Conservation (phyloP, 306 rosid genomes). For the Sechiopsis laciniata region DNA sequence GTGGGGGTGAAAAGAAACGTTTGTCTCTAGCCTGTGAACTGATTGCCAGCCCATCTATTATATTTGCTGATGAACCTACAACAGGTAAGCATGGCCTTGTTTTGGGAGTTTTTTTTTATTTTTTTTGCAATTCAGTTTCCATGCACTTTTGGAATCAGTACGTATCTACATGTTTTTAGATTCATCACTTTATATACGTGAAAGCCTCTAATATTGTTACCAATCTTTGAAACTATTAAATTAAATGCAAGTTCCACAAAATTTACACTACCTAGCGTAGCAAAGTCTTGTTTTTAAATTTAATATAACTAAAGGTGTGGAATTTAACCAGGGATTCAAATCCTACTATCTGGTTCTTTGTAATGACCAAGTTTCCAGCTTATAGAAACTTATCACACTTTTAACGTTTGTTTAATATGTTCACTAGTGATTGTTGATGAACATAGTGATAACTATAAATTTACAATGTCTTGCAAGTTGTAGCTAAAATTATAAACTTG, state of each 20-base stretch:
- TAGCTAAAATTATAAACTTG: constrained; percentile 7
- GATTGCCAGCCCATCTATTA: constrained; percentile 85
- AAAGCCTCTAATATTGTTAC: not conserved
- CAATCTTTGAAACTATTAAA: not conserved
- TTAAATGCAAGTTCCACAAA: not conserved
- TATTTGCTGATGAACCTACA: constrained; percentile 95
- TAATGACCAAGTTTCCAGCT: not conserved
- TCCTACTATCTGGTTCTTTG: not conserved
- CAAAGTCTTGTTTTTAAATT: not conserved
- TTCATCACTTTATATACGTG: not conserved
- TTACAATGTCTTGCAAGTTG: not conserved
- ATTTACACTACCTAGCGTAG: not conserved
- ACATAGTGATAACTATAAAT: not conserved
- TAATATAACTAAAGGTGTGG: not conserved
- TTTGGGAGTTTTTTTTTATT: not conserved
- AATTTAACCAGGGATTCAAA: not conserved
- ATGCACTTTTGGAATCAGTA: not conserved
- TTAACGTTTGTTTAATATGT: not conserved
- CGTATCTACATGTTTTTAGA: not conserved
- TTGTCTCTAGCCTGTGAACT: constrained; percentile 84
- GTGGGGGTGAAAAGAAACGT: constrained; percentile 95
- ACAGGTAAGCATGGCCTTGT: constrained; percentile 47
- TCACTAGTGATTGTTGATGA: not conserved
- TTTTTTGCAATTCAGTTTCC: not conserved
- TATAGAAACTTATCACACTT: not conserved